Conservation (phyloP, 2,329 filamentous ascomycete species). For the Pseudogymnoascus sp. region DNA sequence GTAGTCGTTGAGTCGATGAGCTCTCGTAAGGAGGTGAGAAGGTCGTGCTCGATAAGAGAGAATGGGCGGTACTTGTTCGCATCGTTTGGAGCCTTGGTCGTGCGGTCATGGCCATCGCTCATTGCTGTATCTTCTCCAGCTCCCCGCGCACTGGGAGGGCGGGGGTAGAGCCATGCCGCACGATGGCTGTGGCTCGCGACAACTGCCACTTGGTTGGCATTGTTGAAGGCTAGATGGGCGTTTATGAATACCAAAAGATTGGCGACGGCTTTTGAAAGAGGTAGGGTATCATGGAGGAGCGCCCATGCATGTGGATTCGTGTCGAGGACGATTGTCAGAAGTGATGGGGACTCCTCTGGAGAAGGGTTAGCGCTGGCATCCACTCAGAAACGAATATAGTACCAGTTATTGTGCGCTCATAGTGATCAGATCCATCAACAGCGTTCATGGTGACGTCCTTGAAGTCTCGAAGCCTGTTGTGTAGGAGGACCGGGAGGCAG, state of each 20-base stretch:
- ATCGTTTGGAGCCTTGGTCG: conserved; percentile 27
- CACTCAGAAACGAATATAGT: conserved; percentile 14
- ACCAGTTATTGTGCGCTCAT: conserved; percentile 39
- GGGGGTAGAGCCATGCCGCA: conserved; percentile 83
- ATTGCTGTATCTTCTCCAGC: conserved; percentile 48
- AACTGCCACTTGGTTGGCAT: conserved; percentile 84
- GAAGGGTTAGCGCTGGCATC: conserved; percentile 14
- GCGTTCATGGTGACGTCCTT: conserved; percentile 46
- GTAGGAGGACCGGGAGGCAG: background rate
- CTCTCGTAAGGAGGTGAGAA: conserved; percentile 63
- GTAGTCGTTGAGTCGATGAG: conserved; percentile 62
- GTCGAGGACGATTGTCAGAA: conserved; percentile 86
- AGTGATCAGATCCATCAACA: conserved; percentile 53
- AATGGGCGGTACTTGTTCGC: conserved; percentile 95
- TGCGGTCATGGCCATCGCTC: conserved; percentile 33
- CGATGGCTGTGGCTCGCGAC: conserved; percentile 82
- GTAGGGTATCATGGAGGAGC: conserved; percentile 61
- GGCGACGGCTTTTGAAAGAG: conserved; percentile 76
- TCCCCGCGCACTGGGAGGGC: conserved; percentile 28
- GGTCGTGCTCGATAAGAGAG: conserved; percentile 71
- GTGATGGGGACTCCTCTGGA: conserved; percentile 57
- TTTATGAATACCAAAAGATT: conserved; percentile 95
- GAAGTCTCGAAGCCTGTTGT: conserved; percentile 16
- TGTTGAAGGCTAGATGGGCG: conserved; percentile 88
- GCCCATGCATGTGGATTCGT: conserved; percentile 95